Evolutionary conservation across 2,329 filamentous ascomycete species (phyloP).

Genomic region (Bisporella sp.): DNA sequence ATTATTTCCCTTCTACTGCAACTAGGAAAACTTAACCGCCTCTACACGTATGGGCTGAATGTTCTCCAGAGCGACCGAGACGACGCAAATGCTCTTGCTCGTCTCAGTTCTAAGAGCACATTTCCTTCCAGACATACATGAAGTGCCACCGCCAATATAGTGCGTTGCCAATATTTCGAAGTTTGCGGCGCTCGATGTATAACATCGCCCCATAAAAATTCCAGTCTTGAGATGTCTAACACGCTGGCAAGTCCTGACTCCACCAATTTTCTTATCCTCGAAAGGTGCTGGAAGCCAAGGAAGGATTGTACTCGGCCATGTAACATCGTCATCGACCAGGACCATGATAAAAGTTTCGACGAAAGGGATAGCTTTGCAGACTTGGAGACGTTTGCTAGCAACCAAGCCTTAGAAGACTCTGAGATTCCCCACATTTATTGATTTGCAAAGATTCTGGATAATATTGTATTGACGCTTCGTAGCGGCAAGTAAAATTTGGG

Average conservation of each 20-base stretch:
- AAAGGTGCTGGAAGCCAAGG: slow-evolving; percentile 87
- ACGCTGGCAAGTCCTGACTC: slow-evolving; percentile 61
- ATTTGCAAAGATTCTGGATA: neutral
- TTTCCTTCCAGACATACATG: slow-evolving; percentile 85
- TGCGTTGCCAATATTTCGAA: slow-evolving; percentile 92
- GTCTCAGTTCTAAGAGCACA: slow-evolving; percentile 79
- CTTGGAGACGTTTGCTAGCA: slow-evolving; percentile 87
- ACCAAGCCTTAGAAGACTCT: slow-evolving; percentile 65
- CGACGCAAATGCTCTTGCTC: too few relatives aligned
- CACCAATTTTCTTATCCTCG: slow-evolving; percentile 72
- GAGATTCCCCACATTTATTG: slow-evolving; percentile 35
- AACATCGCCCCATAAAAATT: slow-evolving; percentile 50
- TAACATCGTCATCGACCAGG: slow-evolving; percentile 88
- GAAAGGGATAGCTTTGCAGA: slow-evolving; percentile 78
- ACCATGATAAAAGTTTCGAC: slow-evolving; percentile 82
- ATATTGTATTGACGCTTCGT: neutral
- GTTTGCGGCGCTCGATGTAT: slow-evolving; percentile 79
- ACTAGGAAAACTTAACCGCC: too few relatives aligned
- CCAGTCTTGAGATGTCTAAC: slow-evolving; percentile 56
- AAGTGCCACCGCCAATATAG: slow-evolving; percentile 83
- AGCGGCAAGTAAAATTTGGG: slow-evolving; percentile 12
- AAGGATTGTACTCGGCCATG: slow-evolving; percentile 74
- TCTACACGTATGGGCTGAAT: too few relatives aligned
- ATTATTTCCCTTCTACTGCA: too few relatives aligned
- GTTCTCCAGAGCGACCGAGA: too few relatives aligned